Evolutionary conservation across 345 rosid species (phyloP), one percentile per base, ranked within the genome.

Genomic region (Eucalyptus sideroxylon): DNA sequence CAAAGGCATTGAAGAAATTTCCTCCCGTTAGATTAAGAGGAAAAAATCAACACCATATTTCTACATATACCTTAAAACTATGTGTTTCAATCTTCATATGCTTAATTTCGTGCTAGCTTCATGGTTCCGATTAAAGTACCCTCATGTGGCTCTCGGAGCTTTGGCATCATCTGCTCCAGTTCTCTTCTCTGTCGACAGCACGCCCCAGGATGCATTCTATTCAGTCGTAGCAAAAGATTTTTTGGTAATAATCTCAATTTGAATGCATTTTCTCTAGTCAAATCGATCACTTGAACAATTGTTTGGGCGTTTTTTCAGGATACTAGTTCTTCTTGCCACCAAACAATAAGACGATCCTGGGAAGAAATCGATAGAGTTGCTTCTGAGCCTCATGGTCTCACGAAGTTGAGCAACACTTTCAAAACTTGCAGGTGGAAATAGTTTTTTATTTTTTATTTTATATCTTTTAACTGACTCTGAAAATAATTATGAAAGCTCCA

Each of bases 81-180:
- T 14, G 37, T 15, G 37, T 7, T 86, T 27, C 21, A 7, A 31
- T 86, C 26, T 44, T 86, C 53, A 86, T 30, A 44, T 9, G 16
- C 6, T 86, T 15, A 27, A 47, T 27, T 91, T 88, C 95, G 99
- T 95, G 99, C 88, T 97, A 90, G 99, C 99, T 27, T 94, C 97
- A 3, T 95, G 98, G 97, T 97, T 97, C 89, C 93, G 97, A 88
- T 90, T 97, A 87, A 97, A 97, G 89, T 95, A 97, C 89, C 98
- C 99, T 10, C 98, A 95, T 89, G 92, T 96, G 89, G 94, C 97
- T 27, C 88, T 97, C 24, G 98, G 96, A 88, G 96, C 99, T 44
- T 88, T 96, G 91, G 96, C 97, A 62, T 95, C 98, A 51, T 97
- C 97, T 15, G 95, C 97, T 44, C 97, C 98, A 9, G 90, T 96